Conservation (phyloP, 768 basidiomycete genomes). For the Cubamyces lactineus region DNA sequence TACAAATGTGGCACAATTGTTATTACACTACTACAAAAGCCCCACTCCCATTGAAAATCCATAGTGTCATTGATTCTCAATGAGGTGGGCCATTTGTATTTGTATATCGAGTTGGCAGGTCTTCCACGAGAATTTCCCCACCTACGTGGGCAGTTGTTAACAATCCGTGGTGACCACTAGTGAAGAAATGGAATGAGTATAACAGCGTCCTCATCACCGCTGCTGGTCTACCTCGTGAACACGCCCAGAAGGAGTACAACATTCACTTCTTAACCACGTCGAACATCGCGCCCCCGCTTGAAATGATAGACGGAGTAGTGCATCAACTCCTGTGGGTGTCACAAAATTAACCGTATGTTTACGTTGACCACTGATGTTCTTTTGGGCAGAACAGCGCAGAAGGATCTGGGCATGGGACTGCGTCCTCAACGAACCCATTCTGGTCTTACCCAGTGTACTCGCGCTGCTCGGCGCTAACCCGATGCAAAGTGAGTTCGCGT, state of each 20-base stretch:
- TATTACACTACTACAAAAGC: no score
- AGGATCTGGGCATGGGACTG: constrained; percentile 47
- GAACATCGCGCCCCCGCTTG: constrained; percentile 44
- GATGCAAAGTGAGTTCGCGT: constrained; percentile 48
- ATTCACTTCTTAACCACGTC: constrained; percentile 48
- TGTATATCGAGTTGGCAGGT: no score
- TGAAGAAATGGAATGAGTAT: constrained; percentile 55
- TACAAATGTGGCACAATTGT: no score
- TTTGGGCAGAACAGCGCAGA: constrained; percentile 28
- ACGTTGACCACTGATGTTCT: no score
- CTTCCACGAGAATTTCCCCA: no score
- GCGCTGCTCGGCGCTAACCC: constrained; percentile 46
- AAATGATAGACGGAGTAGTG: constrained; percentile 43
- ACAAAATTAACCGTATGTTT: no score
- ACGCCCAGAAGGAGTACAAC: constrained; percentile 39
- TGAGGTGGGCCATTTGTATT: no score
- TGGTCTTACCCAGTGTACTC: constrained; percentile 20
- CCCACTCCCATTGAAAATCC: no score
- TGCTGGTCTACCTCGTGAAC: constrained; percentile 40
- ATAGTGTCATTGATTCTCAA: no score
- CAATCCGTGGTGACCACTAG: no score
- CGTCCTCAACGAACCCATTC: constrained; percentile 4
- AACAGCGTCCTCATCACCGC: constrained; percentile 43
- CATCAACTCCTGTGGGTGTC: constrained; percentile 37
- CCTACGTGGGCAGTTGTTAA: no score